Base-by-base conservation (phyloP, 2,329 filamentous ascomycete genomes). In the Claviceps fusiformis region DNA sequence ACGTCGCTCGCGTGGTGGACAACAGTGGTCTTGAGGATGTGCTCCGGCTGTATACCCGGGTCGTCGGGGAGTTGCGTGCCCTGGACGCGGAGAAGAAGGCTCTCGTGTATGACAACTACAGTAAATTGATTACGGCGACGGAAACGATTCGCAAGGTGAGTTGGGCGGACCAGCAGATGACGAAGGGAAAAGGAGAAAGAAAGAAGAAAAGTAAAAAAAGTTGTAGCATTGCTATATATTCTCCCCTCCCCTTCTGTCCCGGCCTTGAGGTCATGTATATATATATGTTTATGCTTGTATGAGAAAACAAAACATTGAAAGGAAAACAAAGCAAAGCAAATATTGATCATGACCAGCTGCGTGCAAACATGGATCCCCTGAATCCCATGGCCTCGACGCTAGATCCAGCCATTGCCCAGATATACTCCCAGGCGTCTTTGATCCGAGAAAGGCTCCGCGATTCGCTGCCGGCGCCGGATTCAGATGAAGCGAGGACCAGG, bases 21-120 rank as follows among this genome's bases (percentile, higher is more conserved):
- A 76, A 75, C 54, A 80, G 81, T 64, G 77, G 78, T 6, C 73
- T 93, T 39, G 80, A 84, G 64, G 85, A 86, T 54, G 73, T 93
- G 54, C 66, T 93, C 64, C 76, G 76, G 54, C 75, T 85, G 1
- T 90, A 93, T 66, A 83, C 85, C 50, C 78, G 81, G 27, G 75
- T 92, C 10, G 71, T 92, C 61, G 79, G 82, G 61, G 92, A 97
- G 71, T 92, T 95, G 50, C 75, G 90, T 43, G 91, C 89, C 2
- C 76, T 98, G 19, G 93, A 97, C 65, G 92, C 92, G 29, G 93
- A 98, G 76, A 87, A 93, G 70, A 98, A 98, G 72, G 91, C 92
- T 1, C 73, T 98, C 58, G 93, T 98, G 5, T 98, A 98, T 69
- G 92, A 98, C 68, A 98, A 98, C 67, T 98, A 97, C 70, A 93